Evolutionary conservation across 2,329 filamentous ascomycete genomes (phyloP).

Genomic region (Fusarium sp.): DNA sequence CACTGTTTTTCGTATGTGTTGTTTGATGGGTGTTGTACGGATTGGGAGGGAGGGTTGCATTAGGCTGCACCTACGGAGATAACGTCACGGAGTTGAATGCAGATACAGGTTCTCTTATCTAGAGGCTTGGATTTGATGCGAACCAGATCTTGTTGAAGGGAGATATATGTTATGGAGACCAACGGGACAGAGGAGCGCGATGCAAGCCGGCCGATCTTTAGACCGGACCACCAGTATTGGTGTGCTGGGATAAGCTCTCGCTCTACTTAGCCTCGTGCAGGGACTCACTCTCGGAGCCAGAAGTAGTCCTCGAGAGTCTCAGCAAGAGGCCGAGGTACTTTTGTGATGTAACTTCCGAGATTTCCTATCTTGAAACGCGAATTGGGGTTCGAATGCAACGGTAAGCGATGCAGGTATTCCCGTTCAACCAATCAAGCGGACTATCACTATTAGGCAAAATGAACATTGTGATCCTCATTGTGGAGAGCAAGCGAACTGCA

Average conservation of each 20-base stretch:
- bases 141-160: not conserved
- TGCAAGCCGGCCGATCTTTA: not conserved
- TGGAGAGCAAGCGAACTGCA: not conserved
- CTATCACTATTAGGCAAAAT: not conserved
- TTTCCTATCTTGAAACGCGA: not conserved
- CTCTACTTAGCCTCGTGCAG: not conserved
- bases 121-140: fast-evolving
- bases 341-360: not conserved
- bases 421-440: not conserved
- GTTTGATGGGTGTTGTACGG: not conserved
- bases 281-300: not conserved
- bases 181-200: not conserved
- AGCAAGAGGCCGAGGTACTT: not conserved
- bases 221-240: not conserved
- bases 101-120: not conserved
- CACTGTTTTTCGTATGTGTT: not conserved
- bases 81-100: not conserved
- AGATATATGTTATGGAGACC: not conserved
- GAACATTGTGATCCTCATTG: not conserved
- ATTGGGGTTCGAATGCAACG: not conserved
- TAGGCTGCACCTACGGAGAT: not conserved
- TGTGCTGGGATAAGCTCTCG: not conserved
- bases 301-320: not conserved
- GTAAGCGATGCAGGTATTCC: not conserved
- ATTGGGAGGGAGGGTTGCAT: not conserved